Percentiles rank a stretch among this genome's conserved stretches.
These are phyloP conservation scores for Verticillium alfalfae DNA, from an alignment of 2,329 filamentous ascomycete species.

Conservation along the genomic window DNA sequence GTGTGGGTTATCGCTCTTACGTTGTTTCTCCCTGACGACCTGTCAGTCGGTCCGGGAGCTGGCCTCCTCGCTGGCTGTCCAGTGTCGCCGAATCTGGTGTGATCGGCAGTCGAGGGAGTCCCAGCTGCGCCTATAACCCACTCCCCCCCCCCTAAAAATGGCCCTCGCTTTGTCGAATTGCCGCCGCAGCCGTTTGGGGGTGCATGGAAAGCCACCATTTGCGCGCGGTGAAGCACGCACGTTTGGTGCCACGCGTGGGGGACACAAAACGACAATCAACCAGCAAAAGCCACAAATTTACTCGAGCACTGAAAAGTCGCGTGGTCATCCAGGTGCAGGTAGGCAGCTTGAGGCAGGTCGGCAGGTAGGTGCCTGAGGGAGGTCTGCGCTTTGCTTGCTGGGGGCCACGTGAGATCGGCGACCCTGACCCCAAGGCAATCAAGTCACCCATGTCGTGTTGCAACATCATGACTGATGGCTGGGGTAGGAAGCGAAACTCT, in stretches of 20 bases:
- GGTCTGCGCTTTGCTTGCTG: neutral
- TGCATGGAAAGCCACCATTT: neutral
- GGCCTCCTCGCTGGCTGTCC: neutral
- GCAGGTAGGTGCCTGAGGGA: too few relatives aligned
- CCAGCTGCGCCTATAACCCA: neutral
- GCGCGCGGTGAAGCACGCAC: neutral
- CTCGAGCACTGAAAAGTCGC: neutral
- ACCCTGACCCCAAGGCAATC: neutral
- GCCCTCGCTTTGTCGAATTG: neutral
- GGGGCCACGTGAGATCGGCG: neutral
- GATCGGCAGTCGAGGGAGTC: neutral
- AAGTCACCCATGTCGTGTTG: neutral
- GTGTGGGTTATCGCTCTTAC: too few relatives aligned
- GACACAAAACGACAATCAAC: neutral
- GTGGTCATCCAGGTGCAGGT: neutral
- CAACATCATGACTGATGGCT: neutral
- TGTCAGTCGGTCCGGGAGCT: neutral
- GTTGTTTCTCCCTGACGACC: neutral
- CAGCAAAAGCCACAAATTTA: neutral
- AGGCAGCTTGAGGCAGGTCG: too few relatives aligned
- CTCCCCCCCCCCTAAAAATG: neutral
- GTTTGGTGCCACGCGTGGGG: neutral
- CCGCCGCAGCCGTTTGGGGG: neutral
- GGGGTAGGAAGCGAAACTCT: neutral
- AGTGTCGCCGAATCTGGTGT: neutral